Evolutionary conservation across 2,329 filamentous ascomycete species (phyloP).

Genomic region (Hypoxylon sp.): DNA sequence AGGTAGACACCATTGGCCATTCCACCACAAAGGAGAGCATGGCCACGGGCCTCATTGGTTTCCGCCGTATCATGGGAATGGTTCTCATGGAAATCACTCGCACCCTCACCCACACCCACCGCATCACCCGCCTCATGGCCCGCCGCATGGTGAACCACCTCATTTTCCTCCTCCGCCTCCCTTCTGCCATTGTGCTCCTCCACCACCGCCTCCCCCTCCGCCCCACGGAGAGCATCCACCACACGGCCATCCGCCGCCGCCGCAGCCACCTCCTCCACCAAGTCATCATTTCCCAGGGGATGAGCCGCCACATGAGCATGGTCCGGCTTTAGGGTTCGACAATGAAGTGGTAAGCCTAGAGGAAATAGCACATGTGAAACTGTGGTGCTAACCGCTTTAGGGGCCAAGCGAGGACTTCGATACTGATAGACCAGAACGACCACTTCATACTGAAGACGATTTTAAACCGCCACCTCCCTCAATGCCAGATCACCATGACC

Average conservation of each 20-base stretch:
- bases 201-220: slow-evolving; percentile 41
- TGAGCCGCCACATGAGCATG: slow-evolving; percentile 11
- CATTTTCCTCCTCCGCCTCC: slow-evolving; percentile 43
- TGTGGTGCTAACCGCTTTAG: slow-evolving; percentile 24
- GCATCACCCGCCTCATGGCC: slow-evolving; percentile 34
- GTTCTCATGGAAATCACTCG: slow-evolving; percentile 49
- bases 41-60: slow-evolving; percentile 43
- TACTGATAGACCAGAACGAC: slow-evolving; percentile 18
- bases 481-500: slow-evolving; percentile 20
- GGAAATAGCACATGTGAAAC: background rate
- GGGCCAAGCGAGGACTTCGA: slow-evolving; percentile 22
- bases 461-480: slow-evolving; percentile 30
- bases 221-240: slow-evolving; percentile 27
- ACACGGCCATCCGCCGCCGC: slow-evolving; percentile 37
- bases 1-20: slow-evolving; percentile 46
- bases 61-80: slow-evolving; percentile 44
- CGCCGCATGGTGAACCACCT: slow-evolving; percentile 31
- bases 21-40: slow-evolving; percentile 43
- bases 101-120: slow-evolving; percentile 46
- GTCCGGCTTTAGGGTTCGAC: background rate
- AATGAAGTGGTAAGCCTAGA: slow-evolving; percentile 31
- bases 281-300: slow-evolving; percentile 9
- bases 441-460: slow-evolving; percentile 14
- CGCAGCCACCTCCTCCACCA: slow-evolving; percentile 36
- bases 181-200: slow-evolving; percentile 53